phyloP scores from a whole-genome alignment of 1,284 basidiomycete species.

The Puccinia brachypodii region DNA sequence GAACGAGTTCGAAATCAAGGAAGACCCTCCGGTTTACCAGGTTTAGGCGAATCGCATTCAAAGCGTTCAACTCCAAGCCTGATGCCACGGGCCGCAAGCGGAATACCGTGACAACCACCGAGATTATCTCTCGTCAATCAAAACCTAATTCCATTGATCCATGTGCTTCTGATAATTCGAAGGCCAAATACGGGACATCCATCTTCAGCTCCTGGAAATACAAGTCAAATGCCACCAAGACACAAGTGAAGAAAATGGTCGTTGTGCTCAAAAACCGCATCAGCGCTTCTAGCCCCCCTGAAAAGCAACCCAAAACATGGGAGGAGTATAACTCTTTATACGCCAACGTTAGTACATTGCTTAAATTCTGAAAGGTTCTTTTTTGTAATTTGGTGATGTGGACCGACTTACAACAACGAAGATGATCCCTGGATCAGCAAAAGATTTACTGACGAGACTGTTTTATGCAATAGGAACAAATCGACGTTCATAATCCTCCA shows the following conservation, averaged over 20 bases:
- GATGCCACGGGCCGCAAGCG: neutral
- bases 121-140: constrained; percentile 1
- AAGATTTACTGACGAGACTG: neutral
- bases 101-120: constrained; percentile 4
- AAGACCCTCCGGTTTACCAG: constrained; percentile 14
- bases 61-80: constrained; percentile 18
- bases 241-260: constrained; percentile 32
- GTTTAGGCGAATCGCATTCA: constrained; percentile 40
- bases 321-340: constrained; percentile 51
- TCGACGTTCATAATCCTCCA: constrained; percentile 38
- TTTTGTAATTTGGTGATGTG: neutral
- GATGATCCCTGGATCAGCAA: neutral
- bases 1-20: neutral
- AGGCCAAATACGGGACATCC: neutral
- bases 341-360: constrained; percentile 49
- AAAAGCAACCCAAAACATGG: constrained; percentile 53
- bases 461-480: constrained; percentile 12
- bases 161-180: neutral
- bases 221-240: neutral
- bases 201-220: constrained; percentile 28
- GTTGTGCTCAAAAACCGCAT: constrained; percentile 41
- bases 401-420: no score
- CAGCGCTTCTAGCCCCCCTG: constrained; percentile 51
- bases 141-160: neutral
- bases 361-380: no score